Conservation (phyloP, 164 flowering plant genomes). For the Annona squamosa region DNA sequence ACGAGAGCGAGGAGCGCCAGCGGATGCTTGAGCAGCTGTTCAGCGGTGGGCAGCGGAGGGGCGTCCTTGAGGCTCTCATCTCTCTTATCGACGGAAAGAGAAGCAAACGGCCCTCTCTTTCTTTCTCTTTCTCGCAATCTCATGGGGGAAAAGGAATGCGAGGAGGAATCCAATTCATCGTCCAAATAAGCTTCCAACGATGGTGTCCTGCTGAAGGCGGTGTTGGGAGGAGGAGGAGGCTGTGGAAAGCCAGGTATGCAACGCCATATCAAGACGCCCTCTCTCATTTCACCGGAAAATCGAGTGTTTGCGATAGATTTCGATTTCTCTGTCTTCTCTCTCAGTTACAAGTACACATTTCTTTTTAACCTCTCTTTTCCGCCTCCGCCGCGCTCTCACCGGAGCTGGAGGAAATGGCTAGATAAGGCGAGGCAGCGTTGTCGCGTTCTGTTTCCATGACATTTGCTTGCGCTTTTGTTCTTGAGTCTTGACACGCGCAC, state of each 20-base stretch:
- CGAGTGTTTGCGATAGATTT: not conserved
- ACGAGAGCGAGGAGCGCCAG: constrained; percentile 56
- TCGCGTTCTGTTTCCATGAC: too few relatives aligned
- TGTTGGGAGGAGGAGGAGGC: not conserved
- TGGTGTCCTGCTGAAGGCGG: constrained; percentile 8
- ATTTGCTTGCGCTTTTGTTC: too few relatives aligned
- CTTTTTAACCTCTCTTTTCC: too few relatives aligned
- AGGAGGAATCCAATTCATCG: not conserved
- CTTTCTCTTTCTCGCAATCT: constrained; percentile 1
- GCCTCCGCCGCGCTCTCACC: too few relatives aligned
- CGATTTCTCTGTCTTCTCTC: too few relatives aligned
- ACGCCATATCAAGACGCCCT: constrained; percentile 29
- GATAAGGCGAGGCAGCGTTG: too few relatives aligned
- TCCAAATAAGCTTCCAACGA: not conserved
- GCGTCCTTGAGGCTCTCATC: constrained; percentile 37
- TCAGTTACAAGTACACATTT: too few relatives aligned
- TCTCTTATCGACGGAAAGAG: constrained; percentile 36
- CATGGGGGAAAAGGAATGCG: too few relatives aligned
- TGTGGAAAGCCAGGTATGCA: constrained; percentile 26
- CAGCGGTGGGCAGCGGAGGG: constrained; percentile 30
- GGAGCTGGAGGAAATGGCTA: too few relatives aligned
- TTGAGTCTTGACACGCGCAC: too few relatives aligned
- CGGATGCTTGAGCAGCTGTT: constrained; percentile 76
- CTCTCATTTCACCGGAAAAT: constrained; percentile 19
- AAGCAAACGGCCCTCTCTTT: constrained; percentile 28